A percentile compares a stretch with the other conserved stretches of the same genome.
These are phyloP conservation scores for Phylloporus sp. DNA, from an alignment of 768 basidiomycete species.

Conservation along the genomic window DNA sequence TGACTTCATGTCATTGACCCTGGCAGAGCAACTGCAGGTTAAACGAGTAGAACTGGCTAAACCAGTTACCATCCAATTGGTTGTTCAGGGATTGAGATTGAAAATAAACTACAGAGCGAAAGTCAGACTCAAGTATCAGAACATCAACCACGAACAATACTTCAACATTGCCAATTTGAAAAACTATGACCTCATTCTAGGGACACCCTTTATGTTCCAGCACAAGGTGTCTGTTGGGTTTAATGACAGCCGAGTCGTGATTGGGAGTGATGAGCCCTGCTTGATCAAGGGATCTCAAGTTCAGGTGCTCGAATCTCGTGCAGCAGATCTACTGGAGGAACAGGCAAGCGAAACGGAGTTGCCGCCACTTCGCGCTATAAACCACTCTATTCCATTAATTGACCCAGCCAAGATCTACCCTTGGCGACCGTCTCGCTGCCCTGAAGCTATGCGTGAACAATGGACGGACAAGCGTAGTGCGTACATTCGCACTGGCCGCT, in stretches of 20 bases:
- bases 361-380: not conserved
- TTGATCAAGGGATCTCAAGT: conserved; percentile 13
- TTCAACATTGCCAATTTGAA: conserved; percentile 38
- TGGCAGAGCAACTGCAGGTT: conserved; percentile 26
- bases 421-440: not conserved
- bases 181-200: conserved; percentile 37
- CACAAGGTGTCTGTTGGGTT: conserved; percentile 28
- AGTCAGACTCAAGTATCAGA: conserved; percentile 13
- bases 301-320: not conserved
- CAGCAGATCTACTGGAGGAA: not conserved
- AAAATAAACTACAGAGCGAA: conserved; percentile 18
- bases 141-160: conserved; percentile 12
- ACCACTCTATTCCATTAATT: not conserved
- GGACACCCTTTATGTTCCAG: conserved; percentile 37
- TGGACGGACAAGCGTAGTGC: not conserved
- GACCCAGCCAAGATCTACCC: not conserved
- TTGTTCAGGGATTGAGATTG: conserved; percentile 27
- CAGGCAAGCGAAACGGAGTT: not conserved
- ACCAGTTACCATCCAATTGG: conserved; percentile 26
- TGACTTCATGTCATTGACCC: conserved; percentile 29
- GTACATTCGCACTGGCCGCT: not conserved
- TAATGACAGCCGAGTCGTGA: conserved; percentile 13
- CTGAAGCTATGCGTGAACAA: not conserved
- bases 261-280: conserved; percentile 9
- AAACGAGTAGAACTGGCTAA: conserved; percentile 11